Base-by-base conservation (phyloP, 2,329 filamentous ascomycete genomes). In the Pseudocercospora fijiensis region DNA sequence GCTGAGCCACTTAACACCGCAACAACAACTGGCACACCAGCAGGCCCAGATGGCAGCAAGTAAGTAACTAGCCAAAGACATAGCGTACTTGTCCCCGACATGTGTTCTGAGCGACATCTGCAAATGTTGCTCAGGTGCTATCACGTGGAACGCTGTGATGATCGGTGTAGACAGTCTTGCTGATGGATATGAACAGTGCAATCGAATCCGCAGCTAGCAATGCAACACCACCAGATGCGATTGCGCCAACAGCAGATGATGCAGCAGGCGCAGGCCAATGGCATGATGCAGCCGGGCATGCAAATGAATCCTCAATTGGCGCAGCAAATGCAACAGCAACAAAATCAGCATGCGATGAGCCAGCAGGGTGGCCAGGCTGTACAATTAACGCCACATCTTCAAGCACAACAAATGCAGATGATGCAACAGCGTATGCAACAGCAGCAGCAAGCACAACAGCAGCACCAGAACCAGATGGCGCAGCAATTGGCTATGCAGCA, bases 1-100 rank as follows among this genome's bases (percentile, higher is more conserved):
- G 18, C 78, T 92, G 71, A 88, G 89, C 73, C 90, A 93, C 74
- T 76, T 92, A 60, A 90, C 83, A 73, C 88, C 89, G 11, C 83
- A 85, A 70, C 81, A 82, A 64, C 85, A 83, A 64, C 81, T 82
- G 69, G 82, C 82, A 64, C 80, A 72, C 27, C 73, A 75, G 51
- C 69, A 73, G 55, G 71, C 72, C 33, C 62, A 65, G 24, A 43
- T 63, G 51, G 67, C 67, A 57, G 68, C 68, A 43, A 77, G 77
- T 79, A 70, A 76, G 78, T 76, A 49, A 30, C 20, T 20, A 27
- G 28, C n/a, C 22, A 24, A 16, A 20, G 28, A 33, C 4, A 55
- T 13, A 18, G 16, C 3, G 4, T 5, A 33, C 11, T 47, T 51
- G 22, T n/a, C 9, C 16, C 4, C 51, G 26, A 55, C n/a, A 30